Percentiles rank a stretch among this genome's conserved stretches.
phyloP scores from a whole-genome alignment of 2,329 filamentous ascomycete species.

The Venturia oleaginea region DNA sequence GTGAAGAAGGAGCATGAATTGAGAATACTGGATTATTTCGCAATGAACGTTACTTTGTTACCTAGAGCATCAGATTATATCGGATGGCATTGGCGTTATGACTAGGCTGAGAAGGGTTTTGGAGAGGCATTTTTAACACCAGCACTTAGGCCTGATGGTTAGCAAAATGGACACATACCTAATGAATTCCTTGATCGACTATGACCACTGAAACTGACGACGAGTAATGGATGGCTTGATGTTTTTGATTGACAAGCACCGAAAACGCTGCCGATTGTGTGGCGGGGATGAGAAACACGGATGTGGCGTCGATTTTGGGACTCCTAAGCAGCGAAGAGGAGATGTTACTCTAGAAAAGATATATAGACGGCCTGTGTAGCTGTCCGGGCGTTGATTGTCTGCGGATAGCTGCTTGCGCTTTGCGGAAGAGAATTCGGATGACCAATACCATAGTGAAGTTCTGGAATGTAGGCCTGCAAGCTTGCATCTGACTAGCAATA shows the following conservation, averaged over 20 bases:
- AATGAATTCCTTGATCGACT: neutral
- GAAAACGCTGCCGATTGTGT: neutral
- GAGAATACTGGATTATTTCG: neutral
- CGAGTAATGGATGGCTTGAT: neutral
- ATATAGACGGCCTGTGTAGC: neutral
- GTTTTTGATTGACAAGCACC: neutral
- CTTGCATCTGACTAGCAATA: neutral
- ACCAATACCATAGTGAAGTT: neutral
- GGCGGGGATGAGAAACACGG: neutral
- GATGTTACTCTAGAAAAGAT: neutral
- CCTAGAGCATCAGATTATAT: no score
- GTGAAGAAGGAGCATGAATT: slow-evolving; percentile 11
- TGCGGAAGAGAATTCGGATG: neutral
- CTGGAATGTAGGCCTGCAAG: neutral
- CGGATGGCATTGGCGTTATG: neutral
- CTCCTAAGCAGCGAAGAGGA: neutral
- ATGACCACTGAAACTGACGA: neutral
- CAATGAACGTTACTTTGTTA: neutral
- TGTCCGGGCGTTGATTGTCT: no score
- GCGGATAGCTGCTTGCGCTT: neutral
- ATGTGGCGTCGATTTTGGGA: neutral
- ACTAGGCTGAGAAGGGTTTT: neutral
- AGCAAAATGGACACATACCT: neutral
- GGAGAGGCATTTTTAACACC: neutral
- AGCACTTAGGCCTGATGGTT: neutral